Evolutionary conservation across 257 asterid genomes (phyloP), one percentile per base, ranked within the genome.

Genomic region (Prunella vulgaris): DNA sequence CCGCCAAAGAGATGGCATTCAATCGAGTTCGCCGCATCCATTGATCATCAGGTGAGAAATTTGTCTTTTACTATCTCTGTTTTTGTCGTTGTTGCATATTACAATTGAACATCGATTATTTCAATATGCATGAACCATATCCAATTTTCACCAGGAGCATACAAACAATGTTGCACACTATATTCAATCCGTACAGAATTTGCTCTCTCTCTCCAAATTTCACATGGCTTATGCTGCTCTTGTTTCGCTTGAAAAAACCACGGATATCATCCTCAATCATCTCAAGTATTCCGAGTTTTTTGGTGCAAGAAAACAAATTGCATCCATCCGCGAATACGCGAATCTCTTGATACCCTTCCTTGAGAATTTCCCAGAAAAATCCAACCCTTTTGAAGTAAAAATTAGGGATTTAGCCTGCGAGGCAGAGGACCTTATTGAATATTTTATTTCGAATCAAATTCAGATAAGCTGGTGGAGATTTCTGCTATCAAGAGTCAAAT

Each of bases 171-270:
- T 8, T 1, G 2, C 32, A 2, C 7, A 38, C 46, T 38, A 10
- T 38, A n/a, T 40, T 40, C 4, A 38, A 37, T 1, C 46, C 46
- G 3, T 38, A 9, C 10, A 38, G 46, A 38, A 40, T 40, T 40
- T 40, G 15, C 49, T 12, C 12, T 10, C 0, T 2, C 14, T 38
- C 3, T 38, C 14, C 10, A 4, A 37, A 10, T 12, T 40, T 3
- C n/a, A 44, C 20, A 51, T 67, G 72, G 73, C 78, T 46, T 66
- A 66, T 66, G 70, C 74, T 3, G 59, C 70, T 51, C 74, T 68
- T 51, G 52, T 37, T 28, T 75, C 64, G 8, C 79, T 75, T 27
- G 28, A 57, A 25, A 58, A 68, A 60, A 38, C 66, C 35, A 60
- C 57, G 7, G 13, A 51, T 13, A 5, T 20, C 0, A 17, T 37